Percentiles rank a stretch among this genome's conserved stretches.
Evolutionary conservation across 2,329 filamentous ascomycete genomes (phyloP).

Genomic region (Fusarium succisae): DNA sequence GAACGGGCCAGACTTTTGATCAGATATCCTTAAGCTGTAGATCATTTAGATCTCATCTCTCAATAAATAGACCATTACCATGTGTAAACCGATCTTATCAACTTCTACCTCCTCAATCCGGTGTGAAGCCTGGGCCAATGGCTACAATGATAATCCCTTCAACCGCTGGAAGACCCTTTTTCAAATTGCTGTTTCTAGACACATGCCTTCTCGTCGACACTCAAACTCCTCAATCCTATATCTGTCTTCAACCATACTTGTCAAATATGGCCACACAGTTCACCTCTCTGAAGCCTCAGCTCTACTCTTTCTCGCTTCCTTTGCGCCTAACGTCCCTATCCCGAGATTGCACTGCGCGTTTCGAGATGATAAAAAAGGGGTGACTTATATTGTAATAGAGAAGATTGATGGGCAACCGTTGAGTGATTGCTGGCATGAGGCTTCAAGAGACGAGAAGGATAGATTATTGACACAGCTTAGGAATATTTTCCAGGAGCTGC

Average conservation of each 20-base stretch:
- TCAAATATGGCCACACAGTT: neutral
- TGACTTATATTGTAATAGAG: neutral
- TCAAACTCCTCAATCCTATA: neutral
- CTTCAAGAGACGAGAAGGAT: neutral
- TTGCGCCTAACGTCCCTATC: neutral
- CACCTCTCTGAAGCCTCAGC: neutral
- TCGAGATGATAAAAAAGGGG: neutral
- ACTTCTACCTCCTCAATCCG: neutral
- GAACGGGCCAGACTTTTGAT: neutral
- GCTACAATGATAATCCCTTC: neutral
- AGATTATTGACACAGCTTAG: neutral
- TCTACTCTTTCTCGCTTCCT: neutral
- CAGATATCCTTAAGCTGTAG: neutral
- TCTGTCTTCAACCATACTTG: neutral
- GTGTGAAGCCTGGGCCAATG: neutral
- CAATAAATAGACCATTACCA: neutral
- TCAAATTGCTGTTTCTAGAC: neutral
- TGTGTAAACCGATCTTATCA: neutral
- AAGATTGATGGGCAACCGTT: neutral
- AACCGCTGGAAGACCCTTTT: neutral
- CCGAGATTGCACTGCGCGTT: neutral
- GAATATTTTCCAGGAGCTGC: neutral
- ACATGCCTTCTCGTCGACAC: neutral
- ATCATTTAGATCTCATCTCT: neutral
- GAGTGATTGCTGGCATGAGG: neutral